These are phyloP conservation scores for Annulohypoxylon truncatum DNA, from an alignment of 2,329 filamentous ascomycete species.

Conservation along the genomic window DNA sequence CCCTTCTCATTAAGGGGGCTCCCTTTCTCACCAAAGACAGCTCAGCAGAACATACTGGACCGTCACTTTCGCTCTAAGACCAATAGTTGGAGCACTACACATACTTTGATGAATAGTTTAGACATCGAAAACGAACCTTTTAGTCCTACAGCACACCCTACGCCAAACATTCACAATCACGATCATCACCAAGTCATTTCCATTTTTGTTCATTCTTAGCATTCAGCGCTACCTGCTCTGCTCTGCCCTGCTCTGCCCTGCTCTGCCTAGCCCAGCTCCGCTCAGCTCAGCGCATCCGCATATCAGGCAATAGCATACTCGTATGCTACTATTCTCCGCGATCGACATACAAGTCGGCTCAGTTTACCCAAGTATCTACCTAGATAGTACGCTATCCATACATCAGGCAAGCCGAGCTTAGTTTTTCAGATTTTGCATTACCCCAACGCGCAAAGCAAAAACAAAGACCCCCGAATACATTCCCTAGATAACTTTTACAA, in stretches of 20 bases:
- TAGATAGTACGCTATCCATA: slow-evolving; percentile 17
- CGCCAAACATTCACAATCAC: neutral
- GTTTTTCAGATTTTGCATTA: slow-evolving; percentile 13
- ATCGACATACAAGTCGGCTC: neutral
- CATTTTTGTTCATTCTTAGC: slow-evolving; percentile 18
- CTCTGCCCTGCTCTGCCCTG: slow-evolving; percentile 10
- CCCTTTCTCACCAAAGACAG: neutral
- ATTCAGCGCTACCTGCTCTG: slow-evolving; percentile 18
- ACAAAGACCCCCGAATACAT: slow-evolving; percentile 11
- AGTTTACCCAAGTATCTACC: neutral
- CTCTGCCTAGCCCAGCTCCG: neutral
- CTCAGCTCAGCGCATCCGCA: neutral
- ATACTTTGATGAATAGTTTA: too few species aligned
- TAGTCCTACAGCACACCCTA: neutral
- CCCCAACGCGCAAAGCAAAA: neutral
- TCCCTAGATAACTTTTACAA: slow-evolving; percentile 12
- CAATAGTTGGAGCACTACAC: neutral
- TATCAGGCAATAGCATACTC: neutral
- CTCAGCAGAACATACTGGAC: neutral
- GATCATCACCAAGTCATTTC: neutral
- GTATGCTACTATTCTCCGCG: neutral
- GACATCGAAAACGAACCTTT: neutral
- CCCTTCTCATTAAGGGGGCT: too few species aligned
- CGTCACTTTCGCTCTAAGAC: neutral
- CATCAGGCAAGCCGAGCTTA: slow-evolving; percentile 12